A percentile compares a stretch with the other conserved stretches of the same genome.
Evolutionary conservation across 352 stramenopile genomes (phyloP).

Genomic region (Phytophthora boehmeriae): DNA sequence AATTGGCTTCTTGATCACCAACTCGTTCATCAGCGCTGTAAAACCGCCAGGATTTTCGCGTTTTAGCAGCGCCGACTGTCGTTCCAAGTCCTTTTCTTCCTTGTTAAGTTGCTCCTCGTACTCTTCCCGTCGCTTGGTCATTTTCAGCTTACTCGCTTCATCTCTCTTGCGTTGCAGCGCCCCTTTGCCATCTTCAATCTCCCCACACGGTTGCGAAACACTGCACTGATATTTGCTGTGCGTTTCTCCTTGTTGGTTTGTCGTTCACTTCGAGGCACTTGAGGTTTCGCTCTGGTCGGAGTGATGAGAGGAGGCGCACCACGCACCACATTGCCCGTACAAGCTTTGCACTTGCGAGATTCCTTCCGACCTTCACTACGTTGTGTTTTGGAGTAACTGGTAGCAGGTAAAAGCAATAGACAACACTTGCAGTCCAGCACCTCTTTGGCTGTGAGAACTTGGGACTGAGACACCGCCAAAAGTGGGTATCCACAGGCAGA

Average conservation of each 20-base stretch:
- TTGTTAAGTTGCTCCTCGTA: constrained; percentile 39
- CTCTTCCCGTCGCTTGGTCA: constrained; percentile 30
- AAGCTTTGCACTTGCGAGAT: constrained; percentile 26
- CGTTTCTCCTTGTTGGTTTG: constrained; percentile 10
- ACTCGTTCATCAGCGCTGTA: constrained; percentile 20
- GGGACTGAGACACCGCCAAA: constrained; percentile 8
- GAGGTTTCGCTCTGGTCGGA: constrained; percentile 11
- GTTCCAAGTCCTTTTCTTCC: constrained; percentile 26
- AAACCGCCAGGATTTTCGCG: constrained; percentile 16
- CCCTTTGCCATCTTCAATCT: constrained; percentile 27
- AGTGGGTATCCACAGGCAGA: constrained; percentile 15
- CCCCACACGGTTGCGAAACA: constrained; percentile 34
- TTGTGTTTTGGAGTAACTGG: constrained; percentile 25
- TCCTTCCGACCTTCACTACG: constrained; percentile 9
- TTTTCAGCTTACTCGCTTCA: constrained; percentile 27
- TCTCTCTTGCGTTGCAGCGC: constrained; percentile 28
- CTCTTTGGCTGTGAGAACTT: constrained; percentile 2
- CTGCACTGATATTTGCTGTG: neutral
- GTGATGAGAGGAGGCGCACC: neutral
- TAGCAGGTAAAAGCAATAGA: constrained; percentile 11
- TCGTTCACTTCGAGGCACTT: too few species aligned
- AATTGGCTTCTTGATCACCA: constrained; percentile 30
- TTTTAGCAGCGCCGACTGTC: constrained; percentile 20
- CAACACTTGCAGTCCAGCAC: constrained; percentile 32
- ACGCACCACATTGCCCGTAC: constrained; percentile 19